Base-by-base conservation (phyloP, 2,329 filamentous ascomycete species). In the Didymella segeticola region DNA sequence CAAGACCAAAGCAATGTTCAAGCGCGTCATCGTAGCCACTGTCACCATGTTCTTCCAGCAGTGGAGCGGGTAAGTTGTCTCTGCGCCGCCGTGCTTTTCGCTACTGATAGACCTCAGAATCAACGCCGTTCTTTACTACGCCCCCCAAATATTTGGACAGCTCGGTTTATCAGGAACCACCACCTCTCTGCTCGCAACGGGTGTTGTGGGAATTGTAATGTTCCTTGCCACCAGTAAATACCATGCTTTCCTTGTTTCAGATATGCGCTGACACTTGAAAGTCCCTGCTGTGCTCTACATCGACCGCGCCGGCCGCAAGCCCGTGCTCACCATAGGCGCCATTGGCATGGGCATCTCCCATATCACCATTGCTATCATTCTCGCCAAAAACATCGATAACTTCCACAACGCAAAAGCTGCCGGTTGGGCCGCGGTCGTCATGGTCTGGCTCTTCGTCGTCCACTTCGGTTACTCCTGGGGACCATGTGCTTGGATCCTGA, bases 401-500 rank as follows among this genome's bases (percentile, higher is more conserved):
- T 92, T 88, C 78, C 68, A 74, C 0, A 68, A 77, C 0, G 80
- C 90, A 53, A 64, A 72, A 3, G 83, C 81, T 0, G 86, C 88
- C 0, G 89, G 89, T 1, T 92, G 89, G 89, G 89, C 78, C 4
- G 83, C 87, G 0, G 87, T 84, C 5, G 79, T 71, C 46, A 88
- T 89, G 83, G 85, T 89, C 8, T 91, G 89, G 88, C 79, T 92
- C 0, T 91, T 89, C 60, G 85, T 90, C 23, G 78, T 90, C 25
- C 83, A 89, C 72, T 92, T 92, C 65, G 89, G 87, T 25, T 91
- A 90, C 69, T 86, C 83, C 0, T 92, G 89, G 89, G 87, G 88
- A 0, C 89, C 88, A 2, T 88, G 85, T 63, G 83, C 86, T 0
- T 91, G 89, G 89, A 89, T 90, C 56, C 80, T 92, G 49, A 82